phyloP scores from a whole-genome alignment of 352 stramenopile species.

The Hyaloperonospora arabidopsidis region DNA sequence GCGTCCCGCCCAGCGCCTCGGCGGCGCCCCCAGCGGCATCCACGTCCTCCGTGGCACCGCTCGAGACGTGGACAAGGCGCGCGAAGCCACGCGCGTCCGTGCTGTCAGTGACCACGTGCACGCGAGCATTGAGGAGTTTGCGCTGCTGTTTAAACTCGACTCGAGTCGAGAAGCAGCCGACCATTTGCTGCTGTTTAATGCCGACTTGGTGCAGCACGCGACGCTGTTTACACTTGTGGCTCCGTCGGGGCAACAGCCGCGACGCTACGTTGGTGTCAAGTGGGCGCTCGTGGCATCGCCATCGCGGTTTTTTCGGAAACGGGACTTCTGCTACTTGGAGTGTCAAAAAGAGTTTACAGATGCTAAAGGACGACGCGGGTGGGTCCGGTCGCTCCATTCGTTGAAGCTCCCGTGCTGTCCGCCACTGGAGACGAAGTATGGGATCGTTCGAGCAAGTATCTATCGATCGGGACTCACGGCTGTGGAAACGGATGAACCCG shows the following conservation, averaged over 20 bases:
- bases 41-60: slow-evolving; percentile 45
- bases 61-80: slow-evolving; percentile 27
- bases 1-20: slow-evolving; percentile 33
- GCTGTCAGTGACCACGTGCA: slow-evolving; percentile 57
- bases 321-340: slow-evolving; percentile 81
- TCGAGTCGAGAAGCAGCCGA: slow-evolving; percentile 50
- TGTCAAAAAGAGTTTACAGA: slow-evolving; percentile 86
- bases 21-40: slow-evolving; percentile 34
- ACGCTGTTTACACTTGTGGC: slow-evolving; percentile 71
- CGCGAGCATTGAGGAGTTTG: slow-evolving; percentile 78
- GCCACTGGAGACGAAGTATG: slow-evolving; percentile 39
- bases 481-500: slow-evolving; percentile 65
- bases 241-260: slow-evolving; percentile 60
- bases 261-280: slow-evolving; percentile 74
- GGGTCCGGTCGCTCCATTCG: slow-evolving; percentile 50
- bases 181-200: slow-evolving; percentile 72
- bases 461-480: slow-evolving; percentile 75
- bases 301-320: slow-evolving; percentile 58
- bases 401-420: slow-evolving; percentile 52
- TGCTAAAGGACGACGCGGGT: slow-evolving; percentile 49
- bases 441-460: slow-evolving; percentile 69
- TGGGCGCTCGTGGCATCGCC: slow-evolving; percentile 73
- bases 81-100: slow-evolving; percentile 53
- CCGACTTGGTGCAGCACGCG: slow-evolving; percentile 58
- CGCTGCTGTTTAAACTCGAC: slow-evolving; percentile 76